Evolutionary conservation across 2,329 filamentous ascomycete genomes (phyloP), one percentile per base, ranked within the genome.

Genomic region (Paracoccidioides brasiliensis): DNA sequence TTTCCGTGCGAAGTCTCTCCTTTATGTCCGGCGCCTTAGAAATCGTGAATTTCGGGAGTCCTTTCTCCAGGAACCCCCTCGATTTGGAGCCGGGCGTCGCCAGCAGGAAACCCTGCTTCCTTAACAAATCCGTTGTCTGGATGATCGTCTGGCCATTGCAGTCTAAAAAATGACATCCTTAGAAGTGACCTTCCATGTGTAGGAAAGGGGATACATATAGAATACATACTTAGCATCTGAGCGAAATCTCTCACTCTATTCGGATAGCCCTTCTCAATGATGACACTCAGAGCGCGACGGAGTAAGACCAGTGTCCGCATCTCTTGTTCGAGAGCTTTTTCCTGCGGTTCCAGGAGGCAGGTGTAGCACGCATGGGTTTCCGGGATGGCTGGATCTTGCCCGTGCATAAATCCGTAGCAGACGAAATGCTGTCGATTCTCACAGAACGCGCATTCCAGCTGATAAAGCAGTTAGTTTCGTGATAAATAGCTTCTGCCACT

Each of bases 371-470:
- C 67, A 60, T 78, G 74, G n/a, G 66, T 57, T 33, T 67, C 62
- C 37, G 72, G 70, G 22, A 76, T 58, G 37, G 69, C 68, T 8
- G 64, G 61, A 59, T 76, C 74, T n/a, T 66, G 58, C 1, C 55
- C 42, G 35, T 59, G 64, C 7, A 62, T 61, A 58, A 72, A 77
- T 4, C 75, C 76, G 56, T 76, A 76, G 61, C 76, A 78, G 42
- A 68, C 61, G 32, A 70, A 54, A 64, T 78, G 76, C 58, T 78
- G 76, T 61, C 69, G 72, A 8, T 66, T 72, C 41, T 66, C 60
- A 59, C 75, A 78, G 57, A 70, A 75, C 10, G 60, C 56, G 58
- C 76, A 78, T 55, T 69, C 54, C n/a, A 76, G 61, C 74, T 76
- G 43, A 7, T 15, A 42, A 43, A 5, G 8, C 61, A 57, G 46